Base-by-base conservation (phyloP, 2,329 filamentous ascomycete genomes). In the Fusarium dimerum region DNA sequence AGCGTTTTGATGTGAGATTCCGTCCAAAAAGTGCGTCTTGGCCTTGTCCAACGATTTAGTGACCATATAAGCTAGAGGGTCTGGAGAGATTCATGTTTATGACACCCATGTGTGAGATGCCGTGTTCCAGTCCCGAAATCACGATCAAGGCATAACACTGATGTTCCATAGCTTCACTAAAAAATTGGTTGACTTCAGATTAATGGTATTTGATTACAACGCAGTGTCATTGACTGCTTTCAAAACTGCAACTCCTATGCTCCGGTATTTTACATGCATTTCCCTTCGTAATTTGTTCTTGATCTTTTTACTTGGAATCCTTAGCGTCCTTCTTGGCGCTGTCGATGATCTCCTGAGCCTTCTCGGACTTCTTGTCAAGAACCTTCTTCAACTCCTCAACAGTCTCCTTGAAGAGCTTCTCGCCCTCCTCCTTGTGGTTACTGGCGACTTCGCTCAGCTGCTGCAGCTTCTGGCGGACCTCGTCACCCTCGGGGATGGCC, bases 331-430 rank as follows among this genome's bases (percentile, higher is more conserved):
- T 76, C 69, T 79, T 76, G 15, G 76, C 81, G 62, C 82, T 78
- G 2, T 85, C 75, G 3, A 73, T 72, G 60, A 88, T 76, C 58
- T 88, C 79, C 65, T 86, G 76, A 1, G 82, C 79, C 70, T 82
- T 76, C 44, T 78, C 66, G 0, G 75, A 74, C 72, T 82, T 80
- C 67, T 82, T 82, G 69, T 86, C 81, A 40, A 89, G 73, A 30
- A 89, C 78, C 68, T 85, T 76, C 67, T 80, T 77, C 43, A 90
- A 73, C 68, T 90, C 86, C 42, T 86, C 78, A 45, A 89, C 75
- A 0, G 87, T 87, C 66, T 88, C 85, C 71, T 85, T 84, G 47
- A 89, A 69, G 38, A 91, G 74, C 70, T 84, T 81, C 75, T 90
- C 81, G 3, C 86, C 87, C 68, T 91, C 86, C 6, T 84, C 77